These are phyloP conservation scores for Phytopythium vexans DNA, from an alignment of 352 stramenopile species.

Conservation along the genomic window DNA sequence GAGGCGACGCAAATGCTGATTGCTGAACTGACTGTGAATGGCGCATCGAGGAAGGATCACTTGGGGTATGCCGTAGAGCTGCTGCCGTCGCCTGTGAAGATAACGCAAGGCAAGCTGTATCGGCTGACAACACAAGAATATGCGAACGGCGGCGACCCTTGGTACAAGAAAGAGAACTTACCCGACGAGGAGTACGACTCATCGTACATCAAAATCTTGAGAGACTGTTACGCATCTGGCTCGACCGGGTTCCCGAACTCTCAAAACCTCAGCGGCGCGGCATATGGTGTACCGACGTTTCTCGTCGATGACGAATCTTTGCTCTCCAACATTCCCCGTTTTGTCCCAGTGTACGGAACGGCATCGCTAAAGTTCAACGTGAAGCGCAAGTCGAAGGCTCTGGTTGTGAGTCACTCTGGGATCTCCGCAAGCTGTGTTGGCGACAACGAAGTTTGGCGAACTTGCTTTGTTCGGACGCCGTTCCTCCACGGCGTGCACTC, in stretches of 20 bases:
- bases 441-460: constrained; percentile 54
- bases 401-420: constrained; percentile 72
- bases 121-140: constrained; percentile 85
- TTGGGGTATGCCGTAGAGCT: constrained; percentile 77
- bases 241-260: constrained; percentile 82
- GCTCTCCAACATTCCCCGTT: constrained; percentile 52
- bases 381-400: constrained; percentile 55
- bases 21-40: constrained; percentile 57
- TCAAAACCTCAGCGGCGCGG: constrained; percentile 80
- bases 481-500: constrained; percentile 69
- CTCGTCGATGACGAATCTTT: constrained; percentile 76
- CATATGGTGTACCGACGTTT: constrained; percentile 85
- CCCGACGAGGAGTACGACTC: constrained; percentile 85
- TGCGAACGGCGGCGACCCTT: constrained; percentile 82
- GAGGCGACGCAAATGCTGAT: constrained; percentile 71
- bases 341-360: constrained; percentile 58
- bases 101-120: constrained; percentile 85
- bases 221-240: constrained; percentile 82
- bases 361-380: constrained; percentile 58
- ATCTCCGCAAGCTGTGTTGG: constrained; percentile 58
- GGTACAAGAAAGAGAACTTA: constrained; percentile 89
- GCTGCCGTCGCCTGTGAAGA: constrained; percentile 41
- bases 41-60: constrained; percentile 59
- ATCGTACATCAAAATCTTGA: constrained; percentile 85
- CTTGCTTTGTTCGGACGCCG: constrained; percentile 54